Percentiles rank a stretch among this genome's conserved stretches.
phyloP scores from a whole-genome alignment of 192 early-diverging fungal species.

The Backusella liffmaniae region DNA sequence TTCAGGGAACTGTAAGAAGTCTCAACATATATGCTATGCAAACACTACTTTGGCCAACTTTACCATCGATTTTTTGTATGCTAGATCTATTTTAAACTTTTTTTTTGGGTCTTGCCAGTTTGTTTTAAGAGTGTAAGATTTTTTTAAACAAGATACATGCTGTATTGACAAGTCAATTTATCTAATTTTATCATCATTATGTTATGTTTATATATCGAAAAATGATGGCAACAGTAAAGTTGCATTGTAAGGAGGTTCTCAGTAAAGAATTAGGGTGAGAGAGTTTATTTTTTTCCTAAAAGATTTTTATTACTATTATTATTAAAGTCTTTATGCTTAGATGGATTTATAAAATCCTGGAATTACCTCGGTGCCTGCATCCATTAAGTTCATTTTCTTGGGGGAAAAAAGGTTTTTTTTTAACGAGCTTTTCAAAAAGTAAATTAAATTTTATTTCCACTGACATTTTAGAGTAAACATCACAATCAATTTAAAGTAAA shows the following conservation, averaged over 20 bases:
- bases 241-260: not conserved
- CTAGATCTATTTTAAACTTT: not conserved
- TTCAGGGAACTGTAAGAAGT: not conserved
- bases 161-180: not conserved
- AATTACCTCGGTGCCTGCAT: too few species aligned
- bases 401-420: not conserved
- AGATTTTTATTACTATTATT: not conserved
- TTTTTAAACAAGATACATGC: not conserved
- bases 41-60: not conserved
- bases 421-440: not conserved
- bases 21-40: not conserved
- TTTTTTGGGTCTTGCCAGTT: not conserved
- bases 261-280: not conserved
- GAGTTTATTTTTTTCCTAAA: too few species aligned
- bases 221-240: not conserved
- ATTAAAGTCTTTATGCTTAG: not conserved
- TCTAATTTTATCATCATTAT: not conserved
- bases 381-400: not conserved
- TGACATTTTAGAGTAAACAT: not conserved
- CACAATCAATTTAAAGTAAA: not conserved
- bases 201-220: not conserved
- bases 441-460: not conserved
- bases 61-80: not conserved
- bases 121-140: not conserved
- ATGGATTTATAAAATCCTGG: not conserved